These are phyloP conservation scores for Colletotrichum sidae DNA, from an alignment of 2,329 filamentous ascomycete genomes.

Conservation along the genomic window DNA sequence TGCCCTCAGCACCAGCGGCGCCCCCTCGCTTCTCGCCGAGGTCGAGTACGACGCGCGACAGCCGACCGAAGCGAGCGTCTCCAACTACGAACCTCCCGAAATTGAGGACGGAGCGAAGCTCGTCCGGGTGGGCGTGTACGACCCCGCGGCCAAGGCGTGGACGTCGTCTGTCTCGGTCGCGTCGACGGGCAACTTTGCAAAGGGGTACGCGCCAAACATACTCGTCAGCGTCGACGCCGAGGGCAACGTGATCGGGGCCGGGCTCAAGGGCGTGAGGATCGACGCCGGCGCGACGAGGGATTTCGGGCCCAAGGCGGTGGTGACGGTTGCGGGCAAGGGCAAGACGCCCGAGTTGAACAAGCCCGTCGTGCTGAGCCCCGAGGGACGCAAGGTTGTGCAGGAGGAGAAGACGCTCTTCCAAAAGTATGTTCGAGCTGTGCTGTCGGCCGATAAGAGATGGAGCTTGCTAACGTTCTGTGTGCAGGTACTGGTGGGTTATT, in stretches of 20 bases:
- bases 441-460: too few species aligned
- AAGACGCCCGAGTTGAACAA: conserved; percentile 71
- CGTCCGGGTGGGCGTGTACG: conserved; percentile 69
- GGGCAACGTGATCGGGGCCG: conserved; percentile 62
- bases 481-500: conserved; percentile 76
- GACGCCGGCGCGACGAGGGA: conserved; percentile 74
- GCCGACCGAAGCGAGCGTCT: conserved; percentile 57
- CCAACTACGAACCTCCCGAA: conserved; percentile 68
- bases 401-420: conserved; percentile 75
- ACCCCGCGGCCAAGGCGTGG: conserved; percentile 60
- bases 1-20: conserved; percentile 43
- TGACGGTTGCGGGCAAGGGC: conserved; percentile 61
- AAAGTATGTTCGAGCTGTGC: conserved; percentile 62
- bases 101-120: conserved; percentile 56
- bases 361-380: conserved; percentile 70
- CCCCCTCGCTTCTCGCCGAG: conserved; percentile 63
- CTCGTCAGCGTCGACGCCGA: conserved; percentile 61
- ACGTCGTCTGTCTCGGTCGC: conserved; percentile 66
- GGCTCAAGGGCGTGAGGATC: conserved; percentile 66
- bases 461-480: conserved; percentile 47
- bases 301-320: conserved; percentile 70
- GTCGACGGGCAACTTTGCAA: conserved; percentile 67
- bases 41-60: conserved; percentile 65
- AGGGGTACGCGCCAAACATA: conserved; percentile 70
- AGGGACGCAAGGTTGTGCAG: conserved; percentile 68